Evolutionary conservation across 2,329 filamentous ascomycete genomes (phyloP).

Genomic region (Fusarium denticulatum): DNA sequence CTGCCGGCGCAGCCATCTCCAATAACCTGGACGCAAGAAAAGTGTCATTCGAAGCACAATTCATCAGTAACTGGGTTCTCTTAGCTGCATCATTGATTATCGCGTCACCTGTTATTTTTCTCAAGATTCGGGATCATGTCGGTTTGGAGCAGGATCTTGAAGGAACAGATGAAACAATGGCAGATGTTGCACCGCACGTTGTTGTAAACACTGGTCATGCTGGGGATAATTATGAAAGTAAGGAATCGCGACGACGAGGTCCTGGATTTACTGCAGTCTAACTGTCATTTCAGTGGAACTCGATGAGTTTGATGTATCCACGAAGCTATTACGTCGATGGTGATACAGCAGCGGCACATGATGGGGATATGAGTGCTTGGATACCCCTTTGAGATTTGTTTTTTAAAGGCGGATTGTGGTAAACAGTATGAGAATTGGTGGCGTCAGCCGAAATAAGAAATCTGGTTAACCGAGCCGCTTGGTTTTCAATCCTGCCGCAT

Average conservation of each 20-base stretch:
- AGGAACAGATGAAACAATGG: slow-evolving; percentile 83
- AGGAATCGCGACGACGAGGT: background rate
- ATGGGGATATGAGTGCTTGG: background rate
- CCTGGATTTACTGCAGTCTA: background rate
- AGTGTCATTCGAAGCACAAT: slow-evolving; percentile 73
- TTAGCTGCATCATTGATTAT: slow-evolving; percentile 76
- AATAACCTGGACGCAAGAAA: slow-evolving; percentile 49
- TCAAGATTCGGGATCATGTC: slow-evolving; percentile 81
- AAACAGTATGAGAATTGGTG: accelerated
- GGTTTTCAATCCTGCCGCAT: accelerated
- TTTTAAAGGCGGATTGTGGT: accelerated
- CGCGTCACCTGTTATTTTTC: slow-evolving; percentile 80
- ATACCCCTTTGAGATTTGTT: background rate
- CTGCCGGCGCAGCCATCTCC: slow-evolving; percentile 71
- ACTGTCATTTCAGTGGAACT: background rate
- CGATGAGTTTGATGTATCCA: background rate
- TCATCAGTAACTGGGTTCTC: slow-evolving; percentile 77
- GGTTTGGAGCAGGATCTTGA: slow-evolving; percentile 81
- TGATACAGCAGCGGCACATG: accelerated
- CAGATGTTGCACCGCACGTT: slow-evolving; percentile 64
- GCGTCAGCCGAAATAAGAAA: accelerated
- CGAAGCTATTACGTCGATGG: background rate
- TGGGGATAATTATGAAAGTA: background rate
- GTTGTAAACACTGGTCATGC: background rate
- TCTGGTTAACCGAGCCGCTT: background rate